Percentiles rank a stretch among this genome's conserved stretches.
Conservation (phyloP, 768 basidiomycete genomes). For the Holtermanniella nyarrowii region DNA sequence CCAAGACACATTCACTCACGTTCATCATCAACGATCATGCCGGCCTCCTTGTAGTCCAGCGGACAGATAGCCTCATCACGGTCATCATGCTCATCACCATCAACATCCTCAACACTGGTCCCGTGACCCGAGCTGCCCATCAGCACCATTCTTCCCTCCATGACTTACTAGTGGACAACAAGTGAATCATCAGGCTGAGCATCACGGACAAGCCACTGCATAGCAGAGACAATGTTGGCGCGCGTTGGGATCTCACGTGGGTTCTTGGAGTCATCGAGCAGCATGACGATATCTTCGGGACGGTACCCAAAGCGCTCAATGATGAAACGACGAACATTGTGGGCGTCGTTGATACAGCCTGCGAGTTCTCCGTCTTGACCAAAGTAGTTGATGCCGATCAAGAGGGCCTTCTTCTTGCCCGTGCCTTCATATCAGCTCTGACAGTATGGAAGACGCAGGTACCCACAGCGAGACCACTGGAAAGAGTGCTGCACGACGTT, state of each 20-base stretch:
- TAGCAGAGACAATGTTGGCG: not conserved
- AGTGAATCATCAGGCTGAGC: constrained; percentile 1
- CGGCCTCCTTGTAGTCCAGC: constrained; percentile 1
- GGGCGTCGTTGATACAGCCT: constrained; percentile 4
- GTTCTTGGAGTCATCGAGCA: not conserved
- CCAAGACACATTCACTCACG: not conserved
- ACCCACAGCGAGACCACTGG: not conserved
- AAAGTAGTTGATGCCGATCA: constrained; percentile 5
- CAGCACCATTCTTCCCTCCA: too few relatives aligned
- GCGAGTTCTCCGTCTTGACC: not conserved
- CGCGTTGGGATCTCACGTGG: not conserved
- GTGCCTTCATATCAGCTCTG: not conserved
- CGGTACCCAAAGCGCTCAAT: constrained; percentile 1
- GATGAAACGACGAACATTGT: constrained; percentile 1
- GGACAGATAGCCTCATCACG: constrained; percentile 4
- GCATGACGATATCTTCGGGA: constrained; percentile 1
- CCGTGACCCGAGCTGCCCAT: constrained; percentile 2
- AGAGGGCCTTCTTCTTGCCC: constrained; percentile 1
- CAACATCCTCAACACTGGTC: not conserved
- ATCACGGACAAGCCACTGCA: constrained; percentile 1
- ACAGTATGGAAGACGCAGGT: not conserved
- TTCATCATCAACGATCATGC: constrained; percentile 2
- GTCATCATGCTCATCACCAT: not conserved
- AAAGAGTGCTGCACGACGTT: not conserved
- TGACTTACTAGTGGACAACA: constrained; percentile 1